Conservation (phyloP, 2,329 filamentous ascomycete species). For the Herpotrichia juniperi region DNA sequence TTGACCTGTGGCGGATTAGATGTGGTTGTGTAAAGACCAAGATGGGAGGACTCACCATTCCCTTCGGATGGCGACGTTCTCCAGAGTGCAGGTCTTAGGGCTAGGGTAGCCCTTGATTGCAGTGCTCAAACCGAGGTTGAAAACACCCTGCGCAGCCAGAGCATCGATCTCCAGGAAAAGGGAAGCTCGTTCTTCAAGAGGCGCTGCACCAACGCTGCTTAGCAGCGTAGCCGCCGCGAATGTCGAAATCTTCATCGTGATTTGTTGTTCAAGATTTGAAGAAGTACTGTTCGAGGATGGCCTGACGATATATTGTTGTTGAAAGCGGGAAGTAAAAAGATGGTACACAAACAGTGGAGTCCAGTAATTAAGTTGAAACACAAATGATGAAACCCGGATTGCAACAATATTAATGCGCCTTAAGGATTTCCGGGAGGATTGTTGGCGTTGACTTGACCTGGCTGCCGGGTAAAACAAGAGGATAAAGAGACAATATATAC, state of each 20-base stretch:
- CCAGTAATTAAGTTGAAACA: slow-evolving; percentile 15
- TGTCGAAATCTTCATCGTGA: slow-evolving; percentile 25
- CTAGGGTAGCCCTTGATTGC: slow-evolving; percentile 27
- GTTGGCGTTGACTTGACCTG: slow-evolving; percentile 4
- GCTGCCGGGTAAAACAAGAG: background rate
- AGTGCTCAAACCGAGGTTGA: slow-evolving; percentile 41
- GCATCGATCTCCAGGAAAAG: slow-evolving; percentile 33
- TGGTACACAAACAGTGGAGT: background rate
- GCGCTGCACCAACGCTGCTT: slow-evolving; percentile 19
- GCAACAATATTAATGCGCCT: slow-evolving; percentile 11
- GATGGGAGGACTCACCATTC: slow-evolving; percentile 48
- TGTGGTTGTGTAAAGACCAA: slow-evolving; percentile 1
- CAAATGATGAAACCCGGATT: slow-evolving; percentile 16
- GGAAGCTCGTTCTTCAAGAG: slow-evolving; percentile 19
- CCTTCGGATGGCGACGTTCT: slow-evolving; percentile 47
- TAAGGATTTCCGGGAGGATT: background rate
- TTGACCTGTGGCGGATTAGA: slow-evolving; percentile 20
- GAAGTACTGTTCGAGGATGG: slow-evolving; percentile 2
- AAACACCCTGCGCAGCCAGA: slow-evolving; percentile 39
- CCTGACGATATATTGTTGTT: background rate
- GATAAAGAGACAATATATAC: slow-evolving; percentile 1
- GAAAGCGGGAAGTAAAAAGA: background rate
- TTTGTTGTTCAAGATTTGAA: background rate
- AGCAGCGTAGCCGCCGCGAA: slow-evolving; percentile 21
- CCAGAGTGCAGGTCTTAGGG: slow-evolving; percentile 39